These are phyloP conservation scores for Geranium rotundifolium DNA, from an alignment of 345 rosid genomes.

Conservation along the genomic window DNA sequence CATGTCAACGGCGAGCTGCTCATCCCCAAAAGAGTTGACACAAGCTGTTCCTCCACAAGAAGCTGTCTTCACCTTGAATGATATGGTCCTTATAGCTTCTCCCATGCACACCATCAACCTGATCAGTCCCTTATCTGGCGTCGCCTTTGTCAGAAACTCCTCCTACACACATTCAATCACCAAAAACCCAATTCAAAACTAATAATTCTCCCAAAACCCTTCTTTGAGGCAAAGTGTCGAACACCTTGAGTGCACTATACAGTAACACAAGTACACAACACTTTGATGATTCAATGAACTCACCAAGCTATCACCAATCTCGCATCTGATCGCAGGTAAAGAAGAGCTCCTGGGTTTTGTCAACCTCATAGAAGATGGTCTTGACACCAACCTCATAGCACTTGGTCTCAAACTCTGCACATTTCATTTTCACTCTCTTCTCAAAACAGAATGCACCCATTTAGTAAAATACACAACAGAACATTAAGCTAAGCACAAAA, in stretches of 20 bases:
- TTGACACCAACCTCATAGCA: conserved; percentile 40
- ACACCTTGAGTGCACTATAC: not conserved
- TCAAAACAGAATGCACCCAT: too few species aligned
- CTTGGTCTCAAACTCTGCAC: conserved; percentile 30
- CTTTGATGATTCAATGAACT: too few species aligned
- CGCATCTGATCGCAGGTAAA: conserved; percentile 66
- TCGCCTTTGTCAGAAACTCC: conserved; percentile 77
- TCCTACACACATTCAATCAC: conserved; percentile 60
- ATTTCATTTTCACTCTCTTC: too few species aligned
- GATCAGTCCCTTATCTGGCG: conserved; percentile 66
- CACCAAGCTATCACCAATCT: conserved; percentile 92
- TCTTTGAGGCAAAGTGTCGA: not conserved
- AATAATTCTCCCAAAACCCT: not conserved
- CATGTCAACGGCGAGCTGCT: conserved; percentile 96
- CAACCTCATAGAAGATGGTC: conserved; percentile 38
- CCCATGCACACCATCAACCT: conserved; percentile 83
- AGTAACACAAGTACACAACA: too few species aligned
- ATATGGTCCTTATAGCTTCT: conserved; percentile 83
- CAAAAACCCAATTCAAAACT: not conserved
- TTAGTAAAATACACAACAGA: too few species aligned
- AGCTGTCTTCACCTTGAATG: conserved; percentile 91
- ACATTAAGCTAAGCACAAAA: too few species aligned
- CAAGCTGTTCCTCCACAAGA: conserved; percentile 98
- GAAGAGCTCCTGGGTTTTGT: conserved; percentile 37
- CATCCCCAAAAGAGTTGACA: conserved; percentile 85